Conservation (phyloP, 2,329 filamentous ascomycete genomes). For the Pestalotiopsis sp. region DNA sequence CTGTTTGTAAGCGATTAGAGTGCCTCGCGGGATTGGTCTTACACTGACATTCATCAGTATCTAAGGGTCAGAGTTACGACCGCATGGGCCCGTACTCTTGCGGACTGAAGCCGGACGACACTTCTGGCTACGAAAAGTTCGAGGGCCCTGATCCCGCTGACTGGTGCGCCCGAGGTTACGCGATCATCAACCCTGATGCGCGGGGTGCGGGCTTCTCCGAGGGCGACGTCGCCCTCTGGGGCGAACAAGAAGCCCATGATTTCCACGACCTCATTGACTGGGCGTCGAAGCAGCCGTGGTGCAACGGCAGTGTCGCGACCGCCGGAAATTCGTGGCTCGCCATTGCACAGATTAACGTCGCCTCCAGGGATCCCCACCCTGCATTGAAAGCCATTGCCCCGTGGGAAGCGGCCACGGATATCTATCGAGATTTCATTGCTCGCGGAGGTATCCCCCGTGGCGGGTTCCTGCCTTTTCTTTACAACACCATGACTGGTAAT, state of each 20-base stretch:
- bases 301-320: not conserved
- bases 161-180: not conserved
- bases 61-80: not conserved
- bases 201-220: not conserved
- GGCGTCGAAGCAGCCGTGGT: constrained; percentile 6
- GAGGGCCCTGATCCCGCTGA: not conserved
- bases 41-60: not conserved
- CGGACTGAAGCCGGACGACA: not conserved
- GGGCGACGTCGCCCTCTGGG: not conserved
- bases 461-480: not conserved
- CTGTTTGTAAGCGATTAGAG: not conserved
- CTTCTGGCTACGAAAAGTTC: not conserved
- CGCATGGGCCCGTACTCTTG: not conserved
- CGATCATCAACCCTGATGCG: not conserved
- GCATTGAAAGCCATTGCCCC: constrained; percentile 1
- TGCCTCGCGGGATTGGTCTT: too few species aligned
- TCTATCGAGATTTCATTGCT: not conserved
- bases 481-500: not conserved
- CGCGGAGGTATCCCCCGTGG: not conserved
- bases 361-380: not conserved
- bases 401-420: not conserved
- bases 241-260: not conserved
- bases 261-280: not conserved
- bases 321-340: constrained; percentile 7
- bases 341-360: constrained; percentile 1